Conservation (phyloP, 2,329 filamentous ascomycete species). For the Dothistroma pini region DNA sequence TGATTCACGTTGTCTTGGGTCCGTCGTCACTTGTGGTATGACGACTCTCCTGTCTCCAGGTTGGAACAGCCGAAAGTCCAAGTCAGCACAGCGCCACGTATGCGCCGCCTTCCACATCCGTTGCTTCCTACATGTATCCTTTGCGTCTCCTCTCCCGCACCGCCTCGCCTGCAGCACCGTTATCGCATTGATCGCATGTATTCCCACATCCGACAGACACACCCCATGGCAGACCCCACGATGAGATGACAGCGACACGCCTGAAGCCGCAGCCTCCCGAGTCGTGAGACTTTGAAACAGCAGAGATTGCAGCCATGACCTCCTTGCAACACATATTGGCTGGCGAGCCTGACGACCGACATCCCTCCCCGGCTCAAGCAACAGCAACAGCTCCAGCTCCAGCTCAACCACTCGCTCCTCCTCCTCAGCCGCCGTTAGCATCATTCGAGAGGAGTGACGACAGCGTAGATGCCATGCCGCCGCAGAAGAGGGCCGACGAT, state of each 20-base stretch:
- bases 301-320: conserved; percentile 5
- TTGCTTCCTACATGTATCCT: background rate
- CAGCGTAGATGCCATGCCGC: conserved; percentile 17
- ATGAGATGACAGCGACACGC: background rate
- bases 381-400: conserved; percentile 2
- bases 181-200: background rate
- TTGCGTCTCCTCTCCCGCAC: background rate
- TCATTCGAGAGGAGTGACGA: conserved; percentile 3
- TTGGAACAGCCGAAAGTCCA: background rate
- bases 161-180: background rate
- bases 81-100: background rate
- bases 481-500: conserved; percentile 21
- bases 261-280: background rate
- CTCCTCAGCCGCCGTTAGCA: conserved; percentile 14
- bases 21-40: no score
- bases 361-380: conserved; percentile 1
- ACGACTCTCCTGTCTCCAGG: no score
- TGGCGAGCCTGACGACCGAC: conserved; percentile 1
- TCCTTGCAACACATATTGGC: conserved; percentile 6
- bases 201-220: background rate
- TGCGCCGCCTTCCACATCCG: background rate
- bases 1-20: no score
- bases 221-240: background rate
- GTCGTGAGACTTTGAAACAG: conserved; percentile 7
- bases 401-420: conserved; percentile 9